phyloP scores from a whole-genome alignment of 106 monocot species.

The Dendrobium officinale region DNA sequence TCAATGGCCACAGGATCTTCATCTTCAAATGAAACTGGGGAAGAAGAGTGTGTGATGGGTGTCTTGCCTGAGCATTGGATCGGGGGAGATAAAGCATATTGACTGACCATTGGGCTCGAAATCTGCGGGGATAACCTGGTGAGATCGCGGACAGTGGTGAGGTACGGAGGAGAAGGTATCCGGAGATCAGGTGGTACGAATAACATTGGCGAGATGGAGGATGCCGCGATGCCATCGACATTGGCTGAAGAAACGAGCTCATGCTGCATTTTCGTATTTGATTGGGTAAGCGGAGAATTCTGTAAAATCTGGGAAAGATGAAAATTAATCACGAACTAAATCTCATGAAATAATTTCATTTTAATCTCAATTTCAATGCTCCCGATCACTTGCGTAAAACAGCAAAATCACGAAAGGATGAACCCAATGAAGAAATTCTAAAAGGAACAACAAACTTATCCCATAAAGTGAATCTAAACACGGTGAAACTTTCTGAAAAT shows the following conservation, averaged over 20 bases:
- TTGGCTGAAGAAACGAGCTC: conserved; percentile 16
- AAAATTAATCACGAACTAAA: not conserved
- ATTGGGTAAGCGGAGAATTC: not conserved
- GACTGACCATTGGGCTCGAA: not conserved
- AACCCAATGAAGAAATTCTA: not conserved
- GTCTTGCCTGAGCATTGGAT: conserved; percentile 1
- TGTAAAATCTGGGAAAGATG: not conserved
- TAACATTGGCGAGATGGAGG: not conserved
- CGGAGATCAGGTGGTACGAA: conserved; percentile 11
- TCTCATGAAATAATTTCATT: not conserved
- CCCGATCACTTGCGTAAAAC: not conserved
- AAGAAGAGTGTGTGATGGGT: conserved; percentile 22
- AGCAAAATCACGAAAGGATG: not conserved
- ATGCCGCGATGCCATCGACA: not conserved
- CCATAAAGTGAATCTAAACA: not conserved
- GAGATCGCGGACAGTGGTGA: conserved; percentile 20
- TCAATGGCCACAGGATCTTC: conserved; percentile 20
- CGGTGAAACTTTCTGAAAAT: not conserved
- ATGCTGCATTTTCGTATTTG: conserved; percentile 23
- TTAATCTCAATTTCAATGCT: not conserved
- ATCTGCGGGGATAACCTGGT: conserved; percentile 22
- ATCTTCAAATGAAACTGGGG: conserved; percentile 32
- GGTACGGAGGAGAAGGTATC: conserved; percentile 10
- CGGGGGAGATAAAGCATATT: not conserved
- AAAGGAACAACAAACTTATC: not conserved